Conservation (phyloP, 345 rosid species). For the Xanthoceras sorbifolium region DNA sequence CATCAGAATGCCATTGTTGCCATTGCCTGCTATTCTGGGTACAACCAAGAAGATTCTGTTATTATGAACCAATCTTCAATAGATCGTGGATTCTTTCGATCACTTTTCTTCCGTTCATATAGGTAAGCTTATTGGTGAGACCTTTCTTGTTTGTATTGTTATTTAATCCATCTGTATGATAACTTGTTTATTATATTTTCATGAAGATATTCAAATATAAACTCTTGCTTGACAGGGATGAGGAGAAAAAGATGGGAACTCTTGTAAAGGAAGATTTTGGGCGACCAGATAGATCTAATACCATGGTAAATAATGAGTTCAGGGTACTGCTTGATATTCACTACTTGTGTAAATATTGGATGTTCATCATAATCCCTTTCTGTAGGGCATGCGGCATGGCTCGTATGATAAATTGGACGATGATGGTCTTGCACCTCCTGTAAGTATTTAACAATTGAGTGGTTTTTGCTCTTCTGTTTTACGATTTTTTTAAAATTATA, state of each 20-base stretch:
- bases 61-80: slow-evolving; percentile 97
- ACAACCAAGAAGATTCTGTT: slow-evolving; percentile 99
- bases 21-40: slow-evolving; percentile 96
- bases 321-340: slow-evolving; percentile 1
- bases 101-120: slow-evolving; percentile 92
- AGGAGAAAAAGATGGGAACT: slow-evolving; percentile 99
- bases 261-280: slow-evolving; percentile 98
- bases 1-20: slow-evolving; percentile 94
- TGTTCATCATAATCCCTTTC: slow-evolving; percentile 20
- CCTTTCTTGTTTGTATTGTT: neutral
- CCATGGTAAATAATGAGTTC: slow-evolving; percentile 60
- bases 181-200: neutral
- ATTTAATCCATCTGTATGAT: neutral
- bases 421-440: slow-evolving; percentile 99
- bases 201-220: neutral
- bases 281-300: slow-evolving; percentile 84
- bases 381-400: slow-evolving; percentile 98
- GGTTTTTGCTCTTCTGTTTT: neutral
- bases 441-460: slow-evolving; percentile 36
- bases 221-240: slow-evolving; percentile 59
- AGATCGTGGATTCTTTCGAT: slow-evolving; percentile 96
- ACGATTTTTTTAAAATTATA: slow-evolving; percentile 5
- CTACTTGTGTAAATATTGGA: slow-evolving; percentile 16
- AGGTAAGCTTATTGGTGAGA: slow-evolving; percentile 43
- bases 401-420: slow-evolving; percentile 96